Conservation (phyloP, 495 filamentous ascomycete genomes). For the Opeltia flavorubescens region DNA sequence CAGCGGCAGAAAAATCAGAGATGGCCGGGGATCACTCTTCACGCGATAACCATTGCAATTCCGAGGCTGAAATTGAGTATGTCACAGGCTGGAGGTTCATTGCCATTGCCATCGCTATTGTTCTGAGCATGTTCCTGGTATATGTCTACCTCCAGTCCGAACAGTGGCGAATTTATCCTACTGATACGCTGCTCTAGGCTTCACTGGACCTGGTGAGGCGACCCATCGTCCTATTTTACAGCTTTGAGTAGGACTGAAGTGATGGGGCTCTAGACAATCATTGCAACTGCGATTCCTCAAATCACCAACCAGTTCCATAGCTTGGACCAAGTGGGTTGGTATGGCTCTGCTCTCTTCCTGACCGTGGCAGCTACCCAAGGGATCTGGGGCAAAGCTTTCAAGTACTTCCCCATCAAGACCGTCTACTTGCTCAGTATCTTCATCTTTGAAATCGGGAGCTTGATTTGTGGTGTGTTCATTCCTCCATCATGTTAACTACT, state of each 20-base stretch:
- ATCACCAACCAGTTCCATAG: slow-evolving; percentile 27
- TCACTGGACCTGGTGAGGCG: background rate
- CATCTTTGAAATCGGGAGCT: slow-evolving; percentile 56
- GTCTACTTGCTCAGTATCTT: slow-evolving; percentile 38
- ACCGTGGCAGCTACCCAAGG: slow-evolving; percentile 36
- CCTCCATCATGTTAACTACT: slow-evolving; percentile 14
- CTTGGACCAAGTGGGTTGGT: slow-evolving; percentile 28
- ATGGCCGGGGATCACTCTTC: no score
- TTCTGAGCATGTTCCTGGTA: background rate
- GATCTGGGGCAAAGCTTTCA: slow-evolving; percentile 33
- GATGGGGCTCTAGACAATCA: no score
- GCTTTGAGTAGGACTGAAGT: no score
- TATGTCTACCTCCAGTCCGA: background rate
- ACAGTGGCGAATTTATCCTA: background rate
- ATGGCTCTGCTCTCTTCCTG: slow-evolving; percentile 13
- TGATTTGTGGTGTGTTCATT: slow-evolving; percentile 19
- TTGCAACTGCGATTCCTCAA: slow-evolving; percentile 29
- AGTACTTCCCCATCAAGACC: slow-evolving; percentile 32
- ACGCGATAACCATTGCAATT: no score
- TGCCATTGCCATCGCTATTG: background rate
- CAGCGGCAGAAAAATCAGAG: no score
- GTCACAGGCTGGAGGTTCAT: background rate
- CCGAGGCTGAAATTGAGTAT: no score
- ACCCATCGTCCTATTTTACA: background rate
- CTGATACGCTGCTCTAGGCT: no score